Evolutionary conservation across 2,329 filamentous ascomycete species (phyloP), one percentile per base, ranked within the genome.

Genomic region (Cladosporium cucumerinum): DNA sequence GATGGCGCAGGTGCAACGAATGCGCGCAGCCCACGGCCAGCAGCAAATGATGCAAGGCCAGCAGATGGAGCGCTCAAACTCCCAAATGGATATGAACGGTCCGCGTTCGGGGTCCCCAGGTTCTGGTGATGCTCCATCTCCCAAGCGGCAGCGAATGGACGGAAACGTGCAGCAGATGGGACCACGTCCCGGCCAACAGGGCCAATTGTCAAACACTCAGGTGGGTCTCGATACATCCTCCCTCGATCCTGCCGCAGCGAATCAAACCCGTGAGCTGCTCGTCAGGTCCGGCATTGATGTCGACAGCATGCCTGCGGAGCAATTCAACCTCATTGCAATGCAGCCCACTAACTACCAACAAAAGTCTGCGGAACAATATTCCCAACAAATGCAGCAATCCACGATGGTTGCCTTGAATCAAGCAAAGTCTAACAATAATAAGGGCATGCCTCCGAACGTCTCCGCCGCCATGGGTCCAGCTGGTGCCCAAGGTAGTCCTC

Each of bases 281-380:
- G 78, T 85, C 72, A 79, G 83, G 74, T 88, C 90, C 79, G 90
- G 90, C 74, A 90, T 97, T 79, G 89, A 92, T 78, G 87, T 89
- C 73, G 84, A 83, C 75, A 84, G 84, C 76, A 85, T 97, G 81
- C 90, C 87, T 75, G 84, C 85, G 76, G 86, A 89, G 75, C 90
- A 95, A 81, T 89, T 96, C 79, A 87, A 89, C 78, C 80, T 82
- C 70, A 85, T 88, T 77, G 81, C 78, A 74, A 77, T 75, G 75
- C 84, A 82, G 76, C 78, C 76, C 69, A 78, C 76, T 79, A 82
- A 80, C 77, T 84, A 87, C 68, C 91, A 94, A 82, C 85, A 88
- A 75, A 96, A 96, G 82, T 89, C 89, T 74, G 90, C 97, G 78
- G 89, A 92, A 78, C 89, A 91, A 77, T 97, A 97, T 84, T 88